phyloP scores from a whole-genome alignment of 768 basidiomycete genomes.

The Suillus plorans region DNA sequence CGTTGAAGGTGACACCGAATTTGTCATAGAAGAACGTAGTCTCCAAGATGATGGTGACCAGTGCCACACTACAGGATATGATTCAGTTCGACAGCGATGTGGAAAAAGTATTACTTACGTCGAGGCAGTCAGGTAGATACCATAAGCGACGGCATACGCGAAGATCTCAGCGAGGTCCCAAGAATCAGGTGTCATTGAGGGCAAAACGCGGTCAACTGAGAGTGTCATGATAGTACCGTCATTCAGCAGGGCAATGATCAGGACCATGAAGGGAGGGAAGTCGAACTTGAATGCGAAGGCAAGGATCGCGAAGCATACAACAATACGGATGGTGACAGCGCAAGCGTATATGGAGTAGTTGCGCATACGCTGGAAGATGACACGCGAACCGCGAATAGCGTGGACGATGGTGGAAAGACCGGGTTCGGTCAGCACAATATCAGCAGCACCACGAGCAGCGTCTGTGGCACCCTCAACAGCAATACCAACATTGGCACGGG shows the following conservation, averaged over 20 bases:
- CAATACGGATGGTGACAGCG: conserved; percentile 97
- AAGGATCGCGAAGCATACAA: conserved; percentile 94
- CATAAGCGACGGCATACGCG: conserved; percentile 93
- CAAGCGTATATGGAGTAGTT: conserved; percentile 99
- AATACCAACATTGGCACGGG: conserved; percentile 98
- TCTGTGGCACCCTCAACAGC: conserved; percentile 99
- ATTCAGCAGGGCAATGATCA: conserved; percentile 95
- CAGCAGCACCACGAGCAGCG: conserved; percentile 96
- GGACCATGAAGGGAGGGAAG: conserved; percentile 99
- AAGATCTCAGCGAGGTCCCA: conserved; percentile 98
- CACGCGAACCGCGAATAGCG: conserved; percentile 95
- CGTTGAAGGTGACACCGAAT: conserved; percentile 67
- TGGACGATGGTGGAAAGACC: conserved; percentile 99
- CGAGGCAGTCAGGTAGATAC: conserved; percentile 87
- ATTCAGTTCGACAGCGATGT: conserved; percentile 10
- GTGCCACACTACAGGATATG: conserved; percentile 52
- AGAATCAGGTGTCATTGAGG: conserved; percentile 87
- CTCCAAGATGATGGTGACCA: conserved; percentile 83
- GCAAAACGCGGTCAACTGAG: conserved; percentile 92
- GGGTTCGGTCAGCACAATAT: conserved; percentile 97
- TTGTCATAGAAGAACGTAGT: conserved; percentile 87
- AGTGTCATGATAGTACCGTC: conserved; percentile 99
- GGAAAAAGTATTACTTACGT: conserved; percentile 58
- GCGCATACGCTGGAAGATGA: conserved; percentile 99
- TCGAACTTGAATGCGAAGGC: conserved; percentile 96